Evolutionary conservation across 2,329 filamentous ascomycete species (phyloP).

Genomic region (Lachnellula subtilissima): DNA sequence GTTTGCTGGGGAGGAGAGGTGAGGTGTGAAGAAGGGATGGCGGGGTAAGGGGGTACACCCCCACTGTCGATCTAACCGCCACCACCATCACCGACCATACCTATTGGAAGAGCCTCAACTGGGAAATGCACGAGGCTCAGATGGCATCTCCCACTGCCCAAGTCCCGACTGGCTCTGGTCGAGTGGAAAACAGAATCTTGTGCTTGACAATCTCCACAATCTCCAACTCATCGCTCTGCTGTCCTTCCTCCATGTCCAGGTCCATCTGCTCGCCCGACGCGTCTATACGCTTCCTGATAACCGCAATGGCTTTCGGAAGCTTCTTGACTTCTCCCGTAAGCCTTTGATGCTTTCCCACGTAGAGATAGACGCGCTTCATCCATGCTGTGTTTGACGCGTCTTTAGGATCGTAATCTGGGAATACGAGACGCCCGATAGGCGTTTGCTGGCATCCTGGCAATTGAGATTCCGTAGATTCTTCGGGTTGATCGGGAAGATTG

Average conservation of each 20-base stretch:
- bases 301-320: conserved; percentile 68
- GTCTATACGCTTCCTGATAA: conserved; percentile 57
- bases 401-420: conserved; percentile 66
- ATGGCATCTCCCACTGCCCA: conserved; percentile 8
- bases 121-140: neutral
- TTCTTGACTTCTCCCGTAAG: conserved; percentile 89
- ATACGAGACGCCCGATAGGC: conserved; percentile 67
- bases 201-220: conserved; percentile 82
- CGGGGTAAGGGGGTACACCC: conserved; percentile 5
- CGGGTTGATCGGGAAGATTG: conserved; percentile 57
- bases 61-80: neutral
- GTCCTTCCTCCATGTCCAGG: conserved; percentile 13
- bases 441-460: conserved; percentile 34
- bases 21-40: conserved; percentile 5
- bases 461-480: conserved; percentile 15
- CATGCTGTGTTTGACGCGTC: conserved; percentile 58
- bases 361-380: conserved; percentile 89
- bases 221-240: conserved; percentile 57
- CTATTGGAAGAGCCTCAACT: neutral
- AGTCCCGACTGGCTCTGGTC: conserved; percentile 76
- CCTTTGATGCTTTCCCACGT: conserved; percentile 82
- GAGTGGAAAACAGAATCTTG: conserved; percentile 77
- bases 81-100: neutral
- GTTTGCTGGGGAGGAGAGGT: neutral
- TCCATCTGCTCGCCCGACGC: neutral